Evolutionary conservation across 768 basidiomycete genomes (phyloP).

Genomic region (Trametes sanguinea): DNA sequence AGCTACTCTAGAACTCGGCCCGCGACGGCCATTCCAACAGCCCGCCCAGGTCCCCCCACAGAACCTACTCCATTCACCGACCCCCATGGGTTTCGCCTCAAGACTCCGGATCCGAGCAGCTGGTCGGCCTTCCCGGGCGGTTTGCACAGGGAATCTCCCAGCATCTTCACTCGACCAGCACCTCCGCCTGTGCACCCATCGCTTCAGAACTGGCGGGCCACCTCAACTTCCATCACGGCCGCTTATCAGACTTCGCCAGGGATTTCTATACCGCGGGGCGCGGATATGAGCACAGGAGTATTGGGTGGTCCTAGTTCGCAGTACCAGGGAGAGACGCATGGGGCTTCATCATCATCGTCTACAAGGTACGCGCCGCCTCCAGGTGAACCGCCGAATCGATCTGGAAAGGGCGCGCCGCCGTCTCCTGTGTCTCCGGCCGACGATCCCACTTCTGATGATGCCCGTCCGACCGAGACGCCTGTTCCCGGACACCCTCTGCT

Average conservation of each 20-base stretch:
- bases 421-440: background rate
- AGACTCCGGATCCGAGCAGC: conserved; percentile 1
- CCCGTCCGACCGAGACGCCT: conserved; percentile 63
- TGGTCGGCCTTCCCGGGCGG: conserved; percentile 19
- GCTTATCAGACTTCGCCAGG: conserved; percentile 59
- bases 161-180: background rate
- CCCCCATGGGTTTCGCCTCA: conserved; percentile 20
- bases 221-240: conserved; percentile 18
- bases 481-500: conserved; percentile 70
- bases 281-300: conserved; percentile 23
- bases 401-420: background rate
- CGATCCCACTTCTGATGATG: conserved; percentile 44
- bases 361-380: conserved; percentile 37
- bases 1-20: conserved; percentile 62
- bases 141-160: conserved; percentile 1
- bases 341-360: conserved; percentile 15
- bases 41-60: conserved; percentile 29
- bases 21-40: conserved; percentile 60
- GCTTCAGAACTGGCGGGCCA: background rate
- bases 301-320: conserved; percentile 19
- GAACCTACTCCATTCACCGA: conserved; percentile 9
- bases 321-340: conserved; percentile 4
- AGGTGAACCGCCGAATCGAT: conserved; percentile 16
- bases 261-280: conserved; percentile 60
- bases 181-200: conserved; percentile 19